Base-by-base conservation (phyloP, 495 filamentous ascomycete genomes). In the Pyronema domesticum region DNA sequence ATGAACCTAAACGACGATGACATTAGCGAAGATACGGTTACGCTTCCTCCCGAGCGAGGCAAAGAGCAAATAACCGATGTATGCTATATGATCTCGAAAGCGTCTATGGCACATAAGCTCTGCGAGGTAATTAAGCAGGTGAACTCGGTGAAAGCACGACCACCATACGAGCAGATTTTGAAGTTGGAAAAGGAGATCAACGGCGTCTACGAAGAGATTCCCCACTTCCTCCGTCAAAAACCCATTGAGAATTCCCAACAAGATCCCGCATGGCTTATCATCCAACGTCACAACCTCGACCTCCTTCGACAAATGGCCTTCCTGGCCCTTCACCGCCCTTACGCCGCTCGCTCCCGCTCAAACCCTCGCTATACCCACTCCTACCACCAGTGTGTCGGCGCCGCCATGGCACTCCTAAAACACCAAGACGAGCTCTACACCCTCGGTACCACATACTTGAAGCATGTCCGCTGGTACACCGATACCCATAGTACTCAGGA, bases 1-100 rank as follows among this genome's bases (percentile, higher is more conserved):
- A 76, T 82, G 57, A 99, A 96, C 66, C 73, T 95, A 19, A 89
- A 86, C 64, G 91, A 99, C 63, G 89, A 95, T 59, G 93, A 96
- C 60, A 84, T 96, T 46, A 79, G 82, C 46, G 82, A 88, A 46
- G 79, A 82, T 46, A 84, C 76, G 58, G 82, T 82, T 63, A 72
- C 74, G 7, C 71, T 96, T 19, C 91, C 91, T 9, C 77, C 80
- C 5, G 78, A 86, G 0, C 74, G 86, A 54, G 82, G 85, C 8
- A 70, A 72, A 37, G 74, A 75, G 15, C 88, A 95, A 66, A 77
- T 85, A 6, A 99, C 91, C 1, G 84, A 85, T 7, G 78, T 91
- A 44, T 84, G 82, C 2, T 95, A 87, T 69, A 79, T 95, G 78
- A 93, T 94, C 53, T 72, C 76, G 33, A 91, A 95, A 72, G 70